Base-by-base conservation (phyloP, 345 rosid genomes). In the Lenwebbia sp. region DNA sequence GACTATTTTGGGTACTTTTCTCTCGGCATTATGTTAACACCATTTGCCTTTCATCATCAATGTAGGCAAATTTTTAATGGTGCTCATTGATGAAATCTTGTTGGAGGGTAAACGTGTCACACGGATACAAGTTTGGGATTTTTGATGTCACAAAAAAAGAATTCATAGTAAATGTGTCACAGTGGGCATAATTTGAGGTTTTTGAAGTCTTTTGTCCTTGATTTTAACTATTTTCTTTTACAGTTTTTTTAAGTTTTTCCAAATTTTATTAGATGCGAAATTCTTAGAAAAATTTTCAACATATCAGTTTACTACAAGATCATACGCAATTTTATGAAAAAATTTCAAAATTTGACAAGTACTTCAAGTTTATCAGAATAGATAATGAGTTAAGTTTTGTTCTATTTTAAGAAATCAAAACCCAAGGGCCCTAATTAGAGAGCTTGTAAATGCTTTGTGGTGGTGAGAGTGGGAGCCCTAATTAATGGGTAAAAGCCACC, bases 321-420 rank as follows among this genome's bases (percentile, higher is more conserved):
- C 19, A 19, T 7, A 14, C 7, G 40, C 7, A 62, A 30, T 28
- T 14, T 62, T 62, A 1, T 37, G n/a, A 28, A 62, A 62, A 14
- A 7, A 28, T 30, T 15, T 62, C 22, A 62, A 62, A 62, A 28
- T 62, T 30, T 19, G 75, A 62, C 11, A 62, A 62, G 28, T 62
- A 28, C 40, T 62, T 62, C 14, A 62, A 62, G 19, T 14, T 62
- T 30, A 62, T 30, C 13, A 28, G 40, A 62, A 62, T 15, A 26
- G 17, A 81, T 41, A 83, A 86, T 75, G 65, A n/a, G 25, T 88
- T 82, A 84, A 86, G 86, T 86, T 83, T 85, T 83, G 17, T 87
- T 86, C 53, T 86, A 85, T 54, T 40, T 88, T n/a, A 28, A 30
- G 2, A 62, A 62, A 62, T 30, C 75, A 14, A 62, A 60, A 85